phyloP scores from a whole-genome alignment of 202 grass and related monocot species.

The Carex arenaria region DNA sequence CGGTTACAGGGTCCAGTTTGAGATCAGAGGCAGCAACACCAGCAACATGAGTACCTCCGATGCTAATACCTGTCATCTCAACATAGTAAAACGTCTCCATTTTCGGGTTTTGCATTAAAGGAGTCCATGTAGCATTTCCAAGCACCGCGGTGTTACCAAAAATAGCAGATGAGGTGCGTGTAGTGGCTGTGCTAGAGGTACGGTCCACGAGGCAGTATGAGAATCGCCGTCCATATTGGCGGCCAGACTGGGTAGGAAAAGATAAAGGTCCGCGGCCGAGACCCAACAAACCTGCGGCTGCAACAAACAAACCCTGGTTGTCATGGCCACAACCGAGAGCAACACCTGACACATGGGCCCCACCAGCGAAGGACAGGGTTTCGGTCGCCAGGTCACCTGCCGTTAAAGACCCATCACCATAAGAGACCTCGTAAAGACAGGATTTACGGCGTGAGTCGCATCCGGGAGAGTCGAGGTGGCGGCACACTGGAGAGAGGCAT shows the following conservation, averaged over 20 bases:
- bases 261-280: conserved; percentile 77
- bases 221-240: conserved; percentile 71
- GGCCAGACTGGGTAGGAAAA: conserved; percentile 74
- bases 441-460: conserved; percentile 61
- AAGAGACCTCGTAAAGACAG: conserved; percentile 93
- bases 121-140: conserved; percentile 53
- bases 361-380: conserved; percentile 67
- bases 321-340: conserved; percentile 89
- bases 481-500: conserved; percentile 67
- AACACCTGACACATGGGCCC: conserved; percentile 55
- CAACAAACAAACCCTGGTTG: conserved; percentile 86
- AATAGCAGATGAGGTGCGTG: conserved; percentile 51
- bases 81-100: conserved; percentile 98
- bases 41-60: conserved; percentile 64
- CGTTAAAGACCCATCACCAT: conserved; percentile 89
- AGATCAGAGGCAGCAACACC: conserved; percentile 61
- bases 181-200: conserved; percentile 30
- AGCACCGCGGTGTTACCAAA: conserved; percentile 35
- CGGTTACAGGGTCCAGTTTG: conserved; percentile 52
- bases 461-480: conserved; percentile 63
- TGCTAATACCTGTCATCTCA: conserved; percentile 70
- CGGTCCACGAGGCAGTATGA: conserved; percentile 98
- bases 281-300: conserved; percentile 81
- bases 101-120: conserved; percentile 70
- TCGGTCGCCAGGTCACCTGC: conserved; percentile 73